Base-by-base conservation (phyloP, 768 basidiomycete species). In the Lactarius indigo region DNA sequence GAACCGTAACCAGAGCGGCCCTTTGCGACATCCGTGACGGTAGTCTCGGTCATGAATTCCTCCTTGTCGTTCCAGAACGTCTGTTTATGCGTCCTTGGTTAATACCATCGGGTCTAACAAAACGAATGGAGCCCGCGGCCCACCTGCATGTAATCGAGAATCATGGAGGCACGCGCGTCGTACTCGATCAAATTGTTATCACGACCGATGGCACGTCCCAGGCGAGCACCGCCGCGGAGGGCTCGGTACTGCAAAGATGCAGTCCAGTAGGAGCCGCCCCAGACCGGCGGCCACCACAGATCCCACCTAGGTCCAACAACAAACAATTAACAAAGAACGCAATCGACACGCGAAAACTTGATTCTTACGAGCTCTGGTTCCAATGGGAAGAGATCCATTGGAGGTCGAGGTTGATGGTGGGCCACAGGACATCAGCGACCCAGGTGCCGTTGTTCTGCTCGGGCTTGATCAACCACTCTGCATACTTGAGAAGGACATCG, bases 181-280 rank as follows among this genome's bases (percentile, higher is more conserved):
- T 69, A 63, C 23, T 66, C 65, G 4, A 31, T 30, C 5, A 59
- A 35, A 5, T 30, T 5, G 20, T 37, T 23, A 5, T 37, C 7
- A 4, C 61, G 65, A 28, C 57, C 57, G n/a, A 69, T 26, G 15
- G 37, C 13, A 9, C 61, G 65, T n/a, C 60, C 68, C 47, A 63
- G 37, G 52, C 68, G 65, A 52, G 68, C 68, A 57, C 68, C 68
- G 7, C 59, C 68, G 15, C 68, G 68, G 37, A 68, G 68, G 2
- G 68, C 68, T 39, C 68, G 60, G 47, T 62, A 61, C 26, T 68
- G 68, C 56, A 68, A 58, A 5, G 64, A 65, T 2, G 68, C 64
- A 5, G 68, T 68, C 68, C 68, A 68, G 39, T 61, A 67, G 4
- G 68, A 69, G 3, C 65, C 65, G 2, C 68, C 61, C 68, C 65